phyloP scores from a whole-genome alignment of 2,329 filamentous ascomycete genomes.

The Monilinia fructigena region DNA sequence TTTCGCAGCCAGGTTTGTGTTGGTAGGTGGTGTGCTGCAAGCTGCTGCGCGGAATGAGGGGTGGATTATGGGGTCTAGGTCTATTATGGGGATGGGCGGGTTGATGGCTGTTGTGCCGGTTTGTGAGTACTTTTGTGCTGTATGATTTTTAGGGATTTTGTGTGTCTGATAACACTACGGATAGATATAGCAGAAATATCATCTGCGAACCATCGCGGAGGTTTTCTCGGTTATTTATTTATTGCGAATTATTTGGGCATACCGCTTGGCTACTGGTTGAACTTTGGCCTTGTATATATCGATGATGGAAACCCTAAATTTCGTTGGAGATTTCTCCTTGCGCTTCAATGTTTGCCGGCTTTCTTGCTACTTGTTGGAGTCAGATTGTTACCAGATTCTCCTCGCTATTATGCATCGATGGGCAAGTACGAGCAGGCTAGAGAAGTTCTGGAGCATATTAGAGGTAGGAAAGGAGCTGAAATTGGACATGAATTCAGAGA shows the following conservation, averaged over 20 bases:
- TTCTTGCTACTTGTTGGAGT: slow-evolving; percentile 44
- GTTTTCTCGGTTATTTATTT: slow-evolving; percentile 38
- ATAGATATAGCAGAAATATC: slow-evolving; percentile 35
- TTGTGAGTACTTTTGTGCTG: slow-evolving; percentile 10
- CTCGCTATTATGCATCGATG: slow-evolving; percentile 33
- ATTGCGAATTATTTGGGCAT: slow-evolving; percentile 39
- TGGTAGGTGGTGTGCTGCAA: slow-evolving; percentile 37
- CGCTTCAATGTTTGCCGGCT: slow-evolving; percentile 43
- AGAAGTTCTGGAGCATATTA: slow-evolving; percentile 26
- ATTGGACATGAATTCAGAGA: slow-evolving; percentile 39
- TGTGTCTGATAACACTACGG: not conserved
- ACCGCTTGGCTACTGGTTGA: slow-evolving; percentile 39
- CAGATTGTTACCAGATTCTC: slow-evolving; percentile 48
- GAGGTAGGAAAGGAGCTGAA: slow-evolving; percentile 20
- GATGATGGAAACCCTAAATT: slow-evolving; percentile 29
- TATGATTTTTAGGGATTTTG: not conserved
- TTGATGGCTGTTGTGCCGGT: slow-evolving; percentile 39
- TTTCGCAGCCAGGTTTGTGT: slow-evolving; percentile 43
- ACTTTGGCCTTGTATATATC: slow-evolving; percentile 44
- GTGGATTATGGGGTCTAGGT: slow-evolving; percentile 39
- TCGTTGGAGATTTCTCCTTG: slow-evolving; percentile 39
- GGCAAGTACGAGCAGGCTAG: slow-evolving; percentile 25
- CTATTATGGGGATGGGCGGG: slow-evolving; percentile 40
- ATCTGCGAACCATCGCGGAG: slow-evolving; percentile 36
- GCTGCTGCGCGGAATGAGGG: slow-evolving; percentile 31